Evolutionary conservation across 345 rosid species (phyloP).

Genomic region (Hypericum androsaemum): DNA sequence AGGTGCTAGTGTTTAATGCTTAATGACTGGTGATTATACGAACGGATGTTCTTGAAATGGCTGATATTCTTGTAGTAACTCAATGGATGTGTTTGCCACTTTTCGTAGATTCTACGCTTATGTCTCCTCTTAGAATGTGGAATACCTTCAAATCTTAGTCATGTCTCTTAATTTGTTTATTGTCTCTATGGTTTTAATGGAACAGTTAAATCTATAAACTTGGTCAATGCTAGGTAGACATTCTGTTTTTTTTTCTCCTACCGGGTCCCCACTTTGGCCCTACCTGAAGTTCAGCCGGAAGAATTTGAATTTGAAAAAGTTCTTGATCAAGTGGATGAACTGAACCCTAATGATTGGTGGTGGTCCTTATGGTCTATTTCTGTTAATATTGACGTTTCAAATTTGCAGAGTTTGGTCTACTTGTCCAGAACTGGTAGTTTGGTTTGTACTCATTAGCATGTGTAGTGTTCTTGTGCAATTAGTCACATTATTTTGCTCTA

Average conservation of each 20-base stretch:
- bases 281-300: background rate
- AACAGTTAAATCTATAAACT: background rate
- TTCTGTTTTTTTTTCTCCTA: background rate
- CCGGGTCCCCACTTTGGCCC: too few species aligned
- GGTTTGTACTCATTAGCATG: background rate
- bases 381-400: too few species aligned
- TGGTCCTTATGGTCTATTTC: too few species aligned
- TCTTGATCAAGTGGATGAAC: too few species aligned
- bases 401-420: too few species aligned
- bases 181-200: background rate
- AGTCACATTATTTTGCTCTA: background rate
- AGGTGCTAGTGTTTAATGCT: background rate
- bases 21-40: background rate
- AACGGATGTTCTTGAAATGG: too few species aligned
- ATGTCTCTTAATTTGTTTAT: too few species aligned
- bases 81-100: background rate
- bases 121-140: slow-evolving; percentile 7
- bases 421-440: too few species aligned
- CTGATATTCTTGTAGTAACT: too few species aligned
- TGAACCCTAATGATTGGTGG: too few species aligned
- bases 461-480: background rate
- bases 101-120: slow-evolving; percentile 2
- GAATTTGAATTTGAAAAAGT: slow-evolving; percentile 12
- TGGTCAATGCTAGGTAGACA: slow-evolving; percentile 2
- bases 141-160: background rate